Conservation (phyloP, 78 protist species). For the Acrasis kona region DNA sequence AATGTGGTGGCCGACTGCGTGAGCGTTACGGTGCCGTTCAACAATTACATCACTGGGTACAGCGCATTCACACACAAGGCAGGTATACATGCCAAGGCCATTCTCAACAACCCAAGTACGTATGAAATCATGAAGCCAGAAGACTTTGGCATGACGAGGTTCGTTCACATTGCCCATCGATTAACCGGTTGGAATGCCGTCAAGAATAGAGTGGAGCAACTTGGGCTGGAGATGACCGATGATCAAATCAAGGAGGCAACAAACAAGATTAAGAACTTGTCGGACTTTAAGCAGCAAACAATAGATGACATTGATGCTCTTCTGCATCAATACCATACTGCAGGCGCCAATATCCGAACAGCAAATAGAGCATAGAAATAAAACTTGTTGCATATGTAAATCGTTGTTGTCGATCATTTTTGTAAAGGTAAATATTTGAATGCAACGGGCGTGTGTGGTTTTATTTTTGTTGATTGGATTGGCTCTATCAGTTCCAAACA, state of each 20-base stretch:
- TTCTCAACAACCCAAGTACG: conserved; percentile 33
- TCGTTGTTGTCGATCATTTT: too few species aligned
- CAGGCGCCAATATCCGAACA: too few species aligned
- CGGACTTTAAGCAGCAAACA: conserved; percentile 13
- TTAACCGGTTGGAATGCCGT: conserved; percentile 69
- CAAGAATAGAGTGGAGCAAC: conserved; percentile 7
- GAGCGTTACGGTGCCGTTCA: conserved; percentile 57
- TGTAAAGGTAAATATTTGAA: too few species aligned
- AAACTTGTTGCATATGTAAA: too few species aligned
- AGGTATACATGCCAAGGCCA: conserved; percentile 70
- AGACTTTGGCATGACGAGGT: conserved; percentile 47
- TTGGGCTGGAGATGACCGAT: conserved; percentile 28
- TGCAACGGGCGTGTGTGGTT: too few species aligned
- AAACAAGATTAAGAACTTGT: conserved; percentile 30
- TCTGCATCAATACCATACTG: neutral
- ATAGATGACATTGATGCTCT: conserved; percentile 14
- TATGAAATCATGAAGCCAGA: conserved; percentile 32
- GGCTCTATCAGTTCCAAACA: too few species aligned
- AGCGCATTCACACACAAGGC: conserved; percentile 77
- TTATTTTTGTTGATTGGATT: too few species aligned
- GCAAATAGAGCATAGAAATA: too few species aligned
- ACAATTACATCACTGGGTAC: conserved; percentile 50
- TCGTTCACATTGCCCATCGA: conserved; percentile 44
- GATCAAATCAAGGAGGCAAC: conserved; percentile 42
- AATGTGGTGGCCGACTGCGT: conserved; percentile 49